A percentile compares a stretch with the other conserved stretches of the same genome.
phyloP scores from a whole-genome alignment of 805 yeast genomes.

The Pichia membranifaciens region DNA sequence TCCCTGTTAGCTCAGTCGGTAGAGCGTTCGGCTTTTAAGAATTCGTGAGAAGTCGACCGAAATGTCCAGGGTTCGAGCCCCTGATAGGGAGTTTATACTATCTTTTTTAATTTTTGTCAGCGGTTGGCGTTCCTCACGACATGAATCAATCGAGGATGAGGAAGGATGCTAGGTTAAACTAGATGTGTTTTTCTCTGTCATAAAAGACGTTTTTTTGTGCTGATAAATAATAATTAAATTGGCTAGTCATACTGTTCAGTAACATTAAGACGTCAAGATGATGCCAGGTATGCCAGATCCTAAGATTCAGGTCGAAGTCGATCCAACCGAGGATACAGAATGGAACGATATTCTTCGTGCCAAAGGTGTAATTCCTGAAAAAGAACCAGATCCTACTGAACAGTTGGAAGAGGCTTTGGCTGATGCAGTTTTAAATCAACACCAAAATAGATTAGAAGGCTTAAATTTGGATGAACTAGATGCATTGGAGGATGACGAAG shows the following conservation, averaged over 20 bases:
- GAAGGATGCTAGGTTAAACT: too few species aligned
- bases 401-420: slow-evolving; percentile 83
- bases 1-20: slow-evolving; percentile 56
- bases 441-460: slow-evolving; percentile 74
- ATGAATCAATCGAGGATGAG: too few species aligned
- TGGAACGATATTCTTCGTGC: slow-evolving; percentile 94
- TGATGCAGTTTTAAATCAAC: slow-evolving; percentile 73
- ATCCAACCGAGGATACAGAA: slow-evolving; percentile 95
- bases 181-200: background rate
- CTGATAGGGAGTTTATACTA: slow-evolving; percentile 47
- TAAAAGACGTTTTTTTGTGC: background rate
- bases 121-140: too few species aligned
- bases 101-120: too few species aligned
- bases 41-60: slow-evolving; percentile 37
- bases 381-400: slow-evolving; percentile 82
- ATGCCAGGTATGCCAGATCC: slow-evolving; percentile 33
- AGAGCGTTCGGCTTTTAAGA: slow-evolving; percentile 63
- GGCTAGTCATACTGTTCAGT: too few species aligned
- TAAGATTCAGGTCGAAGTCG: slow-evolving; percentile 77
- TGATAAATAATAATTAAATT: too few species aligned
- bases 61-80: slow-evolving; percentile 62
- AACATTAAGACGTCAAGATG: too few species aligned
- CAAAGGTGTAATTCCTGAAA: slow-evolving; percentile 89
- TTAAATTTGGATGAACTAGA: slow-evolving; percentile 77
- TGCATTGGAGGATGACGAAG: slow-evolving; percentile 87